phyloP scores from a whole-genome alignment of 169 alveolate species.

The Plasmodium vivax region DNA sequence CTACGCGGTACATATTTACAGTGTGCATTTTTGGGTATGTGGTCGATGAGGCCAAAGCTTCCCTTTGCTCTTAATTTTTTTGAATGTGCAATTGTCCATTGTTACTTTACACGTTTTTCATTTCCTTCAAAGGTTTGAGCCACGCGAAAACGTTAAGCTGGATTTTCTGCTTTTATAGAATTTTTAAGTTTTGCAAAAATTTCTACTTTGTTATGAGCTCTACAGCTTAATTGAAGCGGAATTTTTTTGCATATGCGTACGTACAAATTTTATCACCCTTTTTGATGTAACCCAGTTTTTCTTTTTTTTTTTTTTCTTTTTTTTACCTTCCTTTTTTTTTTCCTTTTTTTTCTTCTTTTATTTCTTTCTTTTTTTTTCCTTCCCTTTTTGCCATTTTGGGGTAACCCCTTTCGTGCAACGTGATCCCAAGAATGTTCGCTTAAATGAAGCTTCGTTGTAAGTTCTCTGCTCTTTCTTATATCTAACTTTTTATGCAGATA shows the following conservation, averaged over 20 bases:
- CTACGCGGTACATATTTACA: background rate
- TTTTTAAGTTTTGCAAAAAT: constrained; percentile 15
- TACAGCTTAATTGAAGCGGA: background rate
- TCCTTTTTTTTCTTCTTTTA: too few species aligned
- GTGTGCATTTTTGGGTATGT: background rate
- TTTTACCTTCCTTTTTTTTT: too few species aligned
- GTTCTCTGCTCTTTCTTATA: background rate
- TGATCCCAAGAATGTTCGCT: background rate
- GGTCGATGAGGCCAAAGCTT: background rate
- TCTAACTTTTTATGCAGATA: background rate
- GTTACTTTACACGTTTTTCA: background rate
- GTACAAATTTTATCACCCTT: background rate
- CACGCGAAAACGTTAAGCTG: background rate
- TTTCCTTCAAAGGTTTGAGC: background rate
- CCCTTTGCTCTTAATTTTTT: background rate
- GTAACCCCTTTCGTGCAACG: background rate
- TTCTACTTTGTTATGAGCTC: background rate
- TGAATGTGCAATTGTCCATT: background rate
- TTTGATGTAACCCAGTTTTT: too few species aligned
- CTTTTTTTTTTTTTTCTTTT: too few species aligned
- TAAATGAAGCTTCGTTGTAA: background rate
- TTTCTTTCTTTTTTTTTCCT: background rate
- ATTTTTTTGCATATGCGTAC: background rate
- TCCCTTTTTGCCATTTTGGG: background rate
- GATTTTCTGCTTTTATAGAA: constrained; percentile 13